Percentiles rank a stretch among this genome's conserved stretches.
These are phyloP conservation scores for Penicillium sp. DNA, from an alignment of 2,329 filamentous ascomycete genomes.

Conservation along the genomic window DNA sequence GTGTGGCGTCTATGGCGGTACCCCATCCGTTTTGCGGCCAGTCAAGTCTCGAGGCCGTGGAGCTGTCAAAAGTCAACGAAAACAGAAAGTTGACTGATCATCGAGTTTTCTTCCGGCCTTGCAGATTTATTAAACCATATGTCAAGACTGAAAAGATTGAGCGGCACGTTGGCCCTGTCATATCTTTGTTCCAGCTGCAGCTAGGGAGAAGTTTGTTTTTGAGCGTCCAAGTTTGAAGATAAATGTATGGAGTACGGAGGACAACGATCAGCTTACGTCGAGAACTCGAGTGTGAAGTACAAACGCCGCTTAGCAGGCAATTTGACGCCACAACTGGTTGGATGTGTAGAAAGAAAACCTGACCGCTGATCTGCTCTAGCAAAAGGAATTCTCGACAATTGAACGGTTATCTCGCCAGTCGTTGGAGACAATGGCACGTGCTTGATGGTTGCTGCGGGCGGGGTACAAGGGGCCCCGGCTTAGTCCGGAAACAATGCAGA, in stretches of 20 bases:
- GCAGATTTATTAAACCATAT: slow-evolving; percentile 13
- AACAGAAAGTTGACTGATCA: slow-evolving; percentile 14
- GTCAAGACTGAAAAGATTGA: not conserved
- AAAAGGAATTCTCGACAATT: not conserved
- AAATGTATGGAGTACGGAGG: not conserved
- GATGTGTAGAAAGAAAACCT: not conserved
- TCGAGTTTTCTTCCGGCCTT: slow-evolving; percentile 3
- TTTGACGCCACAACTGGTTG: not conserved
- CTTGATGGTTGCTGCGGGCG: slow-evolving; percentile 12
- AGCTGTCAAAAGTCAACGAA: slow-evolving; percentile 14
- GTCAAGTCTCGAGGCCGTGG: slow-evolving; percentile 2
- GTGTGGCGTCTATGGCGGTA: slow-evolving; percentile 2
- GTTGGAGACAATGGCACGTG: slow-evolving; percentile 10
- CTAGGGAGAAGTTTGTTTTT: not conserved
- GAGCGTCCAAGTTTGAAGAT: not conserved
- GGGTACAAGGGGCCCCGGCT: not conserved
- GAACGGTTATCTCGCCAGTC: not conserved
- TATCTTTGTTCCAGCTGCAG: slow-evolving; percentile 10
- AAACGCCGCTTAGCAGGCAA: not conserved
- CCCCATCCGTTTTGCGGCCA: not conserved
- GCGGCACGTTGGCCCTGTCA: not conserved
- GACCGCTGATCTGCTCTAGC: not conserved
- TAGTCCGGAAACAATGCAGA: slow-evolving; percentile 1
- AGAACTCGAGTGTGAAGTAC: not conserved
- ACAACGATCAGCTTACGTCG: not conserved